phyloP scores from a whole-genome alignment of 192 early-diverging fungal species.

The Coemansia sp. region DNA sequence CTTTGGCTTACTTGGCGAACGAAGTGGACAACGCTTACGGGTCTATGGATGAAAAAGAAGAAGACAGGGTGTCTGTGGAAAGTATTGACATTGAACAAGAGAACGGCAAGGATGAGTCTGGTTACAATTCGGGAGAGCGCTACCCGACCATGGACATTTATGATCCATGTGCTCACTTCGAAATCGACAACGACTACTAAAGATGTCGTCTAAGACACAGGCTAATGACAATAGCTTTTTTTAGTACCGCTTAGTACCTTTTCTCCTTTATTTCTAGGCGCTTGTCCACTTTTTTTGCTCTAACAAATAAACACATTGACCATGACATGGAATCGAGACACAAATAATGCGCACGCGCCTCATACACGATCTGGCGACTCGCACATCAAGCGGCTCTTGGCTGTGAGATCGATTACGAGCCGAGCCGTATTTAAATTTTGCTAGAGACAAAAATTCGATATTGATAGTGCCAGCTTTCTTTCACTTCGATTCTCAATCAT shows the following conservation, averaged over 20 bases:
- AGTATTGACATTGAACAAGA: neutral
- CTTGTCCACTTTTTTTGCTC: neutral
- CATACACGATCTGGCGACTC: neutral
- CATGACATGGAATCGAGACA: neutral
- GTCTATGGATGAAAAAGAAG: neutral
- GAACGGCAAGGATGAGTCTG: neutral
- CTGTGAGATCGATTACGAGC: neutral
- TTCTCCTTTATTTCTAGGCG: neutral
- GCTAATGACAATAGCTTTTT: neutral
- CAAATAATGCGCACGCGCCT: neutral
- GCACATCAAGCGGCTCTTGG: neutral
- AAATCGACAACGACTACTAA: neutral
- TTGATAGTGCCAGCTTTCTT: neutral
- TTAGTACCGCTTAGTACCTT: neutral
- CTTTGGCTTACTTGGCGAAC: neutral
- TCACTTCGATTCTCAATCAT: neutral
- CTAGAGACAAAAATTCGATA: neutral
- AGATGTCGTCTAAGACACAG: neutral
- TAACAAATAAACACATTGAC: neutral
- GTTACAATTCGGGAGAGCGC: neutral
- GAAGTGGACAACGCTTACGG: neutral
- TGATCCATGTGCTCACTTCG: neutral
- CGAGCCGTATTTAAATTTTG: constrained; percentile 5
- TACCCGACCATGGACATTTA: neutral
- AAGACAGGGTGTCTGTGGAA: neutral